A percentile compares a stretch with the other conserved stretches of the same genome.
Evolutionary conservation across 176 grass and related monocot genomes (phyloP).

Genomic region (Panicum miliaceum): DNA sequence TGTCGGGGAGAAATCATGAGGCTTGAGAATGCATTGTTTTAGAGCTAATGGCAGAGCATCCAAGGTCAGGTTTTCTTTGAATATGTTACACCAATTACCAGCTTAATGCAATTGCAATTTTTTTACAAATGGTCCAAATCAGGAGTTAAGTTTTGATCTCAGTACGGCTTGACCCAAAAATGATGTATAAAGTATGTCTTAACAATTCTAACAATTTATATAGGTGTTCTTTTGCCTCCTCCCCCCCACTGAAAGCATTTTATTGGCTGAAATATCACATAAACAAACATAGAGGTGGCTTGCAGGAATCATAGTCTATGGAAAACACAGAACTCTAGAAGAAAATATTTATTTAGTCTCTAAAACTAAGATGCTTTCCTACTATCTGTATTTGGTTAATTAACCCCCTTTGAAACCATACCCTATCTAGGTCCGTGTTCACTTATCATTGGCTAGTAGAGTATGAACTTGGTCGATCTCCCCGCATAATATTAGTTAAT

Average conservation of each 20-base stretch:
- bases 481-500: background rate
- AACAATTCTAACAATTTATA: background rate
- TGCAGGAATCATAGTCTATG: background rate
- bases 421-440: conserved; percentile 7
- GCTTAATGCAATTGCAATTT: background rate
- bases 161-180: conserved; percentile 4
- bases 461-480: background rate
- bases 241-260: background rate
- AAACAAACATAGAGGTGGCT: background rate
- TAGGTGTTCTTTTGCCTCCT: background rate
- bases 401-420: conserved; percentile 13
- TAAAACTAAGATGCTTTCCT: conserved; percentile 18
- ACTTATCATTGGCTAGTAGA: background rate
- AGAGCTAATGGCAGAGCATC: conserved; percentile 17
- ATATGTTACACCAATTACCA: background rate
- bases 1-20: too few relatives aligned
- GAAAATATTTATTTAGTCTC: background rate
- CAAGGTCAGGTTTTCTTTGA: background rate
- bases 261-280: background rate
- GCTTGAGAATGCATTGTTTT: conserved; percentile 13
- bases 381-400: background rate
- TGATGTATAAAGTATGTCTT: conserved; percentile 6
- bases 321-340: background rate
- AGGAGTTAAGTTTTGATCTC: conserved; percentile 15
- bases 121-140: background rate